Conservation (phyloP, 768 basidiomycete species). For the Xerocomellus dryophilus region DNA sequence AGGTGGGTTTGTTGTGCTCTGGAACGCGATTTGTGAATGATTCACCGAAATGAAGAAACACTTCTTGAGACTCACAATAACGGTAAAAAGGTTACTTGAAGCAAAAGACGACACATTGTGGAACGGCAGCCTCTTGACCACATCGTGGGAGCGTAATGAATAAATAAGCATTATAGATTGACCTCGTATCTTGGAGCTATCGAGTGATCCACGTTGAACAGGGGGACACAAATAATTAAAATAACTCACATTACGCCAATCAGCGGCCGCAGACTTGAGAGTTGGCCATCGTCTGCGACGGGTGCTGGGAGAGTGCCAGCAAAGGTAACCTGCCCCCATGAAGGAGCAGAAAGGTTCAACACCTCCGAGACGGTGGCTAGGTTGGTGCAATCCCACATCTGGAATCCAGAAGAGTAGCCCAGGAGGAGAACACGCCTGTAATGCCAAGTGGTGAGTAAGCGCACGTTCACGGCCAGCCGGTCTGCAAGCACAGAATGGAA, state of each 20-base stretch:
- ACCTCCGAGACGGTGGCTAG: conserved; percentile 50
- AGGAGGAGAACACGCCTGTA: conserved; percentile 48
- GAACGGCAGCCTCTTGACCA: conserved; percentile 47
- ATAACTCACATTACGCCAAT: conserved; percentile 36
- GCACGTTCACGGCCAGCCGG: neutral
- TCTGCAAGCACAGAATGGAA: neutral
- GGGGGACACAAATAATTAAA: neutral
- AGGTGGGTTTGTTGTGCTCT: conserved; percentile 59
- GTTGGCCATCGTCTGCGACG: conserved; percentile 26
- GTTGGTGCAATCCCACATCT: conserved; percentile 62
- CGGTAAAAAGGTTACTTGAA: conserved; percentile 48
- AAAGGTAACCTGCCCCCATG: conserved; percentile 36
- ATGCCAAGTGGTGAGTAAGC: neutral
- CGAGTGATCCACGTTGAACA: conserved; percentile 1
- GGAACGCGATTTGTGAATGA: conserved; percentile 2
- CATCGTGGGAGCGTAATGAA: conserved; percentile 46
- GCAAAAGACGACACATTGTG: conserved; percentile 43
- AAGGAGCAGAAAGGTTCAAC: conserved; percentile 44
- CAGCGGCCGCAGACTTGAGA: conserved; percentile 32
- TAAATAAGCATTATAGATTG: conserved; percentile 38
- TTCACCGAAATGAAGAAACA: neutral
- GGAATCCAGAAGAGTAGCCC: conserved; percentile 50
- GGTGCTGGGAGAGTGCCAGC: conserved; percentile 43
- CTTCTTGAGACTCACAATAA: conserved; percentile 47
- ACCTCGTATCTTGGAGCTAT: conserved; percentile 24